Evolutionary conservation across 306 rosid genomes (phyloP).

Genomic region (Vachellia collinsii): DNA sequence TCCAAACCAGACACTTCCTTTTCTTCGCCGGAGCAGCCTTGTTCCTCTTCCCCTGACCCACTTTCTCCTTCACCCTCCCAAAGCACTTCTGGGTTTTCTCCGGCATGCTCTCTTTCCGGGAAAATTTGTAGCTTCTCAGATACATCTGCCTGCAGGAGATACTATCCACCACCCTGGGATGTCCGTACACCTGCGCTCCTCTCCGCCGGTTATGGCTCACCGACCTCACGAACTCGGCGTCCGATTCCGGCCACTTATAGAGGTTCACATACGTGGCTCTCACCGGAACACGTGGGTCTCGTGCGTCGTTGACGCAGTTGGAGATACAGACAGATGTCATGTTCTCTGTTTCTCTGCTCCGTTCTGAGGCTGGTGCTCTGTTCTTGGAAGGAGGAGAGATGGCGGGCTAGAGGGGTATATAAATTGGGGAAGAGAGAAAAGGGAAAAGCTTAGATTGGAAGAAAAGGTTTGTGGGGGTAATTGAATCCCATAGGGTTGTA

Average conservation of each 20-base stretch:
- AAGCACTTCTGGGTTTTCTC: constrained; percentile 78
- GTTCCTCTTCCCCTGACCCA: constrained; percentile 35
- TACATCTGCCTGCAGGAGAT: constrained; percentile 91
- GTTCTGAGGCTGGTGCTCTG: not conserved
- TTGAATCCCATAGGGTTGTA: constrained; percentile 12
- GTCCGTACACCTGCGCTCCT: constrained; percentile 43
- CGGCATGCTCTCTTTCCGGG: constrained; percentile 70
- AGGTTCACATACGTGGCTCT: constrained; percentile 79
- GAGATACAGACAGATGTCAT: constrained; percentile 81
- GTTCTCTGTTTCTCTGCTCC: not conserved
- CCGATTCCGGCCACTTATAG: constrained; percentile 88
- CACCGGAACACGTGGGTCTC: constrained; percentile 67
- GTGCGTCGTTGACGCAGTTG: constrained; percentile 67
- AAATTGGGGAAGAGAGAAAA: not conserved
- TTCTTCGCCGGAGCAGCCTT: constrained; percentile 14
- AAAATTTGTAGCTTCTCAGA: constrained; percentile 78
- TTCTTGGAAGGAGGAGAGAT: not conserved
- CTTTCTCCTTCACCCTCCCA: constrained; percentile 60
- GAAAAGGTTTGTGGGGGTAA: constrained; percentile 41
- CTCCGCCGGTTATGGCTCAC: constrained; percentile 45
- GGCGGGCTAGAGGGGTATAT: constrained; percentile 35
- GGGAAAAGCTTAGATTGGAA: constrained; percentile 53
- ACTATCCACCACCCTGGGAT: constrained; percentile 76
- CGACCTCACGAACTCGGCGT: constrained; percentile 73
- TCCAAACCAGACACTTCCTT: constrained; percentile 69